phyloP scores from a whole-genome alignment of 2,329 filamentous ascomycete species.

The Aspergillus versicolor region DNA sequence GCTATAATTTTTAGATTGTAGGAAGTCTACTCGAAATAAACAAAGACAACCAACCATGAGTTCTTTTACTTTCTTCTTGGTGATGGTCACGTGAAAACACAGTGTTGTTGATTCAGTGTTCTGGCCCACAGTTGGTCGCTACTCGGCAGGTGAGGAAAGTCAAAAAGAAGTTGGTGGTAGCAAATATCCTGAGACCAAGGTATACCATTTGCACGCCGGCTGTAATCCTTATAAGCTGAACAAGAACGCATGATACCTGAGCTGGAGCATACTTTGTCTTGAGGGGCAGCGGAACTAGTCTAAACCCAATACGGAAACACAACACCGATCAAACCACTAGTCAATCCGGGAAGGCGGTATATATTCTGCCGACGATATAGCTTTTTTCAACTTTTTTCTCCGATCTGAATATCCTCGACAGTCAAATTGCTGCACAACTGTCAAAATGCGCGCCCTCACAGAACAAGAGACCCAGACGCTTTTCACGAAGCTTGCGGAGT shows the following conservation, averaged over 20 bases:
- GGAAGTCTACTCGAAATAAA: too few relatives aligned
- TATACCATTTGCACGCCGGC: too few relatives aligned
- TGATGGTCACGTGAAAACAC: too few relatives aligned
- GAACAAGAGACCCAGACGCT: slow-evolving; percentile 66
- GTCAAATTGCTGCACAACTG: not conserved
- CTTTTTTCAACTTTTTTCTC: slow-evolving; percentile 8
- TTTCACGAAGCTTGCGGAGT: slow-evolving; percentile 90
- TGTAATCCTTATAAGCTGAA: too few relatives aligned
- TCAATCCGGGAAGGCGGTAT: not conserved
- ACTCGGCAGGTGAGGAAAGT: too few relatives aligned
- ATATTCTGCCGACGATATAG: not conserved
- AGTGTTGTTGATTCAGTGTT: too few relatives aligned
- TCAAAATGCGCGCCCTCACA: slow-evolving; percentile 73
- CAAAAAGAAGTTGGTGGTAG: too few relatives aligned
- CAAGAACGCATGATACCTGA: not conserved
- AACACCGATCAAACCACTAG: not conserved
- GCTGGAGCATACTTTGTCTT: not conserved
- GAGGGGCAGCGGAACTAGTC: not conserved
- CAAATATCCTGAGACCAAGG: too few relatives aligned
- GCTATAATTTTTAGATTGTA: too few relatives aligned
- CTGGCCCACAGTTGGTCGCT: too few relatives aligned
- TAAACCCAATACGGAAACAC: not conserved
- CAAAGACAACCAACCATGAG: too few relatives aligned
- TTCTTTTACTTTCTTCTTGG: too few relatives aligned
- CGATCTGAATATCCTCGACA: not conserved